These are phyloP conservation scores for Cercophora newfieldiana DNA, from an alignment of 495 filamentous ascomycete genomes.

Conservation along the genomic window DNA sequence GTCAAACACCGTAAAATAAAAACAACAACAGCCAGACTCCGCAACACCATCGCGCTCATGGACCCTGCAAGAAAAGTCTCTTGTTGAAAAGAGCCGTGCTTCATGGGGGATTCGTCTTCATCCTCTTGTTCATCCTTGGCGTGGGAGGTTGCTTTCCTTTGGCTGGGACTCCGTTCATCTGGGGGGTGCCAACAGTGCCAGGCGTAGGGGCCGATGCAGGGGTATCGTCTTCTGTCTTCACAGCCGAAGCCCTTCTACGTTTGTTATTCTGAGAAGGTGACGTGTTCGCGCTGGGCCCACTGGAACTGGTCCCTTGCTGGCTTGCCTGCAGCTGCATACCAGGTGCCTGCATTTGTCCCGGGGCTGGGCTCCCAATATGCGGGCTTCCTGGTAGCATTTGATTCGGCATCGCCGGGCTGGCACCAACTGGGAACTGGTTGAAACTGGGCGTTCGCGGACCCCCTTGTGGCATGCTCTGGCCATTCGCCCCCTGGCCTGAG, in stretches of 20 bases:
- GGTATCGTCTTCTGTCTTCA: slow-evolving; percentile 71
- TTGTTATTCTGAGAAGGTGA: slow-evolving; percentile 80
- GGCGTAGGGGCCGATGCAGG: slow-evolving; percentile 49
- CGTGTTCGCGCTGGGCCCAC: slow-evolving; percentile 76
- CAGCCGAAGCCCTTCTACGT: slow-evolving; percentile 70
- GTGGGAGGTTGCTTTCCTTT: slow-evolving; percentile 48
- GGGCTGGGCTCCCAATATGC: slow-evolving; percentile 58
- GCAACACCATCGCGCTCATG: slow-evolving; percentile 5
- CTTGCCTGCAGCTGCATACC: slow-evolving; percentile 73
- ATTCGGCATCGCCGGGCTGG: slow-evolving; percentile 57
- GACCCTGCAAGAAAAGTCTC: background rate
- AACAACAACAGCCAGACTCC: slow-evolving; percentile 4
- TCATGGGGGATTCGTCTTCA: slow-evolving; percentile 41
- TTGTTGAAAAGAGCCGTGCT: background rate
- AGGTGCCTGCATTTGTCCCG: slow-evolving; percentile 60
- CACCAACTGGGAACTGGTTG: slow-evolving; percentile 51
- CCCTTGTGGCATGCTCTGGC: slow-evolving; percentile 42
- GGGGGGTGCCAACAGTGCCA: slow-evolving; percentile 39
- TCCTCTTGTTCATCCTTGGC: slow-evolving; percentile 48
- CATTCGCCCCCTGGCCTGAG: slow-evolving; percentile 39
- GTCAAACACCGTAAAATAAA: background rate
- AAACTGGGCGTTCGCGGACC: slow-evolving; percentile 50
- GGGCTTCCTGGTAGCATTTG: slow-evolving; percentile 61
- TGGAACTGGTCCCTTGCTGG: slow-evolving; percentile 69
- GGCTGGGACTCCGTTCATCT: slow-evolving; percentile 45